Evolutionary conservation across 768 basidiomycete genomes (phyloP), one percentile per base, ranked within the genome.

Genomic region (Calocera cornea): DNA sequence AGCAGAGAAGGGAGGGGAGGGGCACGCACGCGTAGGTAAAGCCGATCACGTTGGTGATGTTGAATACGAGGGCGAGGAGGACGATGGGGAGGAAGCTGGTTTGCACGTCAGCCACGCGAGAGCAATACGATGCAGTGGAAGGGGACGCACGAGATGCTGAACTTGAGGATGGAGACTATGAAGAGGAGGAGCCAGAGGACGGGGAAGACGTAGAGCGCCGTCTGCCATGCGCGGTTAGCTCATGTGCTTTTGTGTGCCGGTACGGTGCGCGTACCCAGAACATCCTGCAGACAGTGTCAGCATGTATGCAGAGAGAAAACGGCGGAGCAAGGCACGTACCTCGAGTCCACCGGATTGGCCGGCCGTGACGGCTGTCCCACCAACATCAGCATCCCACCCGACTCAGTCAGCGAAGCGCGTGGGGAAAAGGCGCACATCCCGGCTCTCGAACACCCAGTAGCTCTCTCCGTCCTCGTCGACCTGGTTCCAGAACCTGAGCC

Each of bases 361-460:
- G 92, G 92, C 72, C 87, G 83, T 63, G 92, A 89, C 34, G 94
- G 90, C 93, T 95, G 66, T 34, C 12, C 64, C 22, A 41, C 36
- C 60, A 65, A 41, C 24, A 63, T 66, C 40, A 40, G 41, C 38
- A 33, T 34, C n/a, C 22, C 29, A 47, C 14, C 29, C 66, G 11
- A 38, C 67, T 11, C 22, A 27, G 16, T 27, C 40, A 67, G 49
- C n/a, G 14, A 5, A 38, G 36, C 5, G 5, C 36, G 14, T 5
- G 14, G 36, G 36, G 5, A 38, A 14, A 5, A 49, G 31, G 79
- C 89, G 74, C 77, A 95, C 95, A 77, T 97, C 95, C 73, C 95
- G 84, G 73, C 89, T 90, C 78, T 99, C 97, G 71, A 99, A 99
- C 12, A 99, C 95, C 97, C 97, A 99, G 72, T 88, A 95, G 76